These are phyloP conservation scores for Schizochytrium sp. DNA, from an alignment of 108 stramenopile species.

Conservation along the genomic window DNA sequence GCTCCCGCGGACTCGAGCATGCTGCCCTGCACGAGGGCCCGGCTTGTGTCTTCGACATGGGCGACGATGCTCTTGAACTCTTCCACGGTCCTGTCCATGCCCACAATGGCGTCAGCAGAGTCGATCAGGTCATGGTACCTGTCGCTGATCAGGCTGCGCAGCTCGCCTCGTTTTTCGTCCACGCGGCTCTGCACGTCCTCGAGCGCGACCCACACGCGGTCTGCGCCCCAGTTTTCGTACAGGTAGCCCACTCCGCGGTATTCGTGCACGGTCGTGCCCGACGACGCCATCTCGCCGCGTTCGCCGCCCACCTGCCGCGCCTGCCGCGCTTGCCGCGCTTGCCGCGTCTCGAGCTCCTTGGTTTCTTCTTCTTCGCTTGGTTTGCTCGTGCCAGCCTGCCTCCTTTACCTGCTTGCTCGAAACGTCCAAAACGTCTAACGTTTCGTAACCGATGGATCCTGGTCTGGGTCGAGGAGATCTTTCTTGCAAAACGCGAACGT, in stretches of 20 bases:
- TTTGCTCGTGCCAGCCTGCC: no score
- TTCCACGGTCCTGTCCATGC: not conserved
- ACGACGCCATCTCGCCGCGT: no score
- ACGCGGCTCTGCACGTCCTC: not conserved
- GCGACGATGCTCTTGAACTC: constrained; percentile 10
- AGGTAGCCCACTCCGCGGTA: not conserved
- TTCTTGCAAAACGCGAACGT: no score
- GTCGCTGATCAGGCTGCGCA: not conserved
- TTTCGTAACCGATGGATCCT: no score
- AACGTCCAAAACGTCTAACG: no score
- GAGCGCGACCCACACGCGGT: constrained; percentile 1
- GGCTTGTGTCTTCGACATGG: not conserved
- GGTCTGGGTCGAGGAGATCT: no score
- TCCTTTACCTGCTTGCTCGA: no score
- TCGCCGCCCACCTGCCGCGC: no score
- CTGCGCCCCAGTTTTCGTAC: not conserved
- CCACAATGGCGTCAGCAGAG: not conserved
- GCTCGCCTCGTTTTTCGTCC: not conserved
- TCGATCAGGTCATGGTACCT: constrained; percentile 13
- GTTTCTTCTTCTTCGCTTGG: no score
- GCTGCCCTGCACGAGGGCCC: not conserved
- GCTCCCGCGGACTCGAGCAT: not conserved
- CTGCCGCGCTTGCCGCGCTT: no score
- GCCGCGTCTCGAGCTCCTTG: no score
- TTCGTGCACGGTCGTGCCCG: not conserved